phyloP scores from a whole-genome alignment of 257 asterid genomes.

The Schizonepeta tenuifolia region DNA sequence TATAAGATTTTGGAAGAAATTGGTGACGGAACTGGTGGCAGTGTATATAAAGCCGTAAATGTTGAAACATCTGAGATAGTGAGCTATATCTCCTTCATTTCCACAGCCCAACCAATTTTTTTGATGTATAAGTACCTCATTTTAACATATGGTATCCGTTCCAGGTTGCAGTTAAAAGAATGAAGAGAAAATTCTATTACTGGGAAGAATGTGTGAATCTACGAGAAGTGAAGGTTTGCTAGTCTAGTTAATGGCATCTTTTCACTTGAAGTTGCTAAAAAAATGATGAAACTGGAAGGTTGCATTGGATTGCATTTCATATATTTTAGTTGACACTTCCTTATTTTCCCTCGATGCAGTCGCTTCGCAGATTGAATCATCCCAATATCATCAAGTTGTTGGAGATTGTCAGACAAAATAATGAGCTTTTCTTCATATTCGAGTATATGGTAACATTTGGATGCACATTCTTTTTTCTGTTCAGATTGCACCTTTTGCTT shows the following conservation, averaged over 20 bases:
- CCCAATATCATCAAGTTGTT: slow-evolving; percentile 85
- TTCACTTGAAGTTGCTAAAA: slow-evolving; percentile 27
- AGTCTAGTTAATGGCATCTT: slow-evolving; percentile 10
- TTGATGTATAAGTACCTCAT: slow-evolving; percentile 1
- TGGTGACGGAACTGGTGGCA: slow-evolving; percentile 93
- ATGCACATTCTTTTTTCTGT: slow-evolving; percentile 18
- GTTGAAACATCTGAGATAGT: slow-evolving; percentile 81
- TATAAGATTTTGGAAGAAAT: slow-evolving; percentile 81
- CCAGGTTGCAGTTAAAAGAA: slow-evolving; percentile 95
- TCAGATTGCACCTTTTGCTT: neutral
- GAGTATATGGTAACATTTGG: slow-evolving; percentile 81
- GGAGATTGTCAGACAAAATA: slow-evolving; percentile 92
- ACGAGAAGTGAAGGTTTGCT: slow-evolving; percentile 83
- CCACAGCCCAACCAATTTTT: neutral
- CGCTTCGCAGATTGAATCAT: slow-evolving; percentile 83
- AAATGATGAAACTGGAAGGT: slow-evolving; percentile 18
- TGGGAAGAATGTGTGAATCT: slow-evolving; percentile 93
- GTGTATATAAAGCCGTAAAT: slow-evolving; percentile 89
- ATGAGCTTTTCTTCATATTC: slow-evolving; percentile 90
- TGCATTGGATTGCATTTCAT: slow-evolving; percentile 6
- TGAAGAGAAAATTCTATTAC: slow-evolving; percentile 84
- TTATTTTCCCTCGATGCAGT: slow-evolving; percentile 51
- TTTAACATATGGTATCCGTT: slow-evolving; percentile 29
- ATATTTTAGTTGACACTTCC: slow-evolving; percentile 27
- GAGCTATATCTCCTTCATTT: slow-evolving; percentile 36